Conservation (phyloP, 257 asterid species). For the Capsicum chinense region DNA sequence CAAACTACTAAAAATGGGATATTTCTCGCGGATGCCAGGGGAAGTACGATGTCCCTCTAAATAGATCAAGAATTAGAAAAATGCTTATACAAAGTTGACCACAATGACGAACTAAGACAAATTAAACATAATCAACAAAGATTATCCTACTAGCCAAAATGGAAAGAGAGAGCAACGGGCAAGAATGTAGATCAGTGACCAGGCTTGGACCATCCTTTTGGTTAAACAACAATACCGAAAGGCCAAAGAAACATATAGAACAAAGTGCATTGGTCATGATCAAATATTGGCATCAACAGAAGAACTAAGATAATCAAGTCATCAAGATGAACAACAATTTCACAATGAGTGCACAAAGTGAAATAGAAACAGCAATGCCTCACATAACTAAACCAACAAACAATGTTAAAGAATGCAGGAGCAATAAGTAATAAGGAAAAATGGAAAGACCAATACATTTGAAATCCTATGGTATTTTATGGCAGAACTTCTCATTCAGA, state of each 20-base stretch:
- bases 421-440: neutral
- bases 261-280: neutral
- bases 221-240: neutral
- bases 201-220: neutral
- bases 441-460: neutral
- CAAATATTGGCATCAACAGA: neutral
- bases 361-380: neutral
- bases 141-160: neutral
- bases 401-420: constrained; percentile 13
- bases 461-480: neutral
- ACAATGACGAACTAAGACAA: neutral
- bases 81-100: neutral
- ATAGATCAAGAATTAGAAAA: neutral
- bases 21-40: neutral
- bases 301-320: neutral
- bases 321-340: neutral
- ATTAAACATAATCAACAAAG: neutral
- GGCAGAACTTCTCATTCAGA: neutral
- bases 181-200: neutral
- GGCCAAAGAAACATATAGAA: neutral
- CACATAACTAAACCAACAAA: neutral
- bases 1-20: neutral
- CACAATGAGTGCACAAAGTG: neutral
- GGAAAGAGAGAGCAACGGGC: neutral
- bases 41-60: neutral